A percentile compares a stretch with the other conserved stretches of the same genome.
These are phyloP conservation scores for Silene coronaria DNA, from an alignment of 179 eudicot genomes.

Conservation along the genomic window DNA sequence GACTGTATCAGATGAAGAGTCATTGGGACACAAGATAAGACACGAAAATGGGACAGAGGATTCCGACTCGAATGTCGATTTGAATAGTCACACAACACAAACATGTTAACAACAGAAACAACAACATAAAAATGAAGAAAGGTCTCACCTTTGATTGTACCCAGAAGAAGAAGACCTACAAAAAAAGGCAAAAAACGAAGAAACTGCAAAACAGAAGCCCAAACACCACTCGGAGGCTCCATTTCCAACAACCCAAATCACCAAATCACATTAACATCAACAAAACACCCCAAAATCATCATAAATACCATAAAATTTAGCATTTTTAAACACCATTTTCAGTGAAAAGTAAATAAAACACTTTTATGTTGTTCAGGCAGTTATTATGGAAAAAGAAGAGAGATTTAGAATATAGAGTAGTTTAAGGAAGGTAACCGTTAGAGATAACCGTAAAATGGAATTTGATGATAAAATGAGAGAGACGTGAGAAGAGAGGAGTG, in stretches of 20 bases:
- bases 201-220: conserved; percentile 65
- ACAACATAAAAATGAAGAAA: background rate
- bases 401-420: too few species aligned
- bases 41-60: too few species aligned
- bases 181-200: conserved; percentile 78
- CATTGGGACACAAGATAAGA: too few species aligned
- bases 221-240: conserved; percentile 82
- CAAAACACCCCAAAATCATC: background rate
- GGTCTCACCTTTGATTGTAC: conserved; percentile 65
- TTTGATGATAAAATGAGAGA: background rate
- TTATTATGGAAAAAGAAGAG: background rate
- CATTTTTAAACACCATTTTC: background rate
- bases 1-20: too few species aligned
- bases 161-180: conserved; percentile 81
- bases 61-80: too few species aligned
- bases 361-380: background rate
- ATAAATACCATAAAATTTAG: background rate
- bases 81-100: too few species aligned
- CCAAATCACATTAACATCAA: background rate
- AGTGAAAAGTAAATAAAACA: background rate
- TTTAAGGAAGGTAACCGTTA: background rate
- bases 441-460: background rate
- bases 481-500: background rate
- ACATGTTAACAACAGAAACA: background rate
- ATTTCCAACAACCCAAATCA: conserved; percentile 24